These are phyloP conservation scores for Diutina catenulata DNA, from an alignment of 1,139 yeast genomes.

Conservation along the genomic window DNA sequence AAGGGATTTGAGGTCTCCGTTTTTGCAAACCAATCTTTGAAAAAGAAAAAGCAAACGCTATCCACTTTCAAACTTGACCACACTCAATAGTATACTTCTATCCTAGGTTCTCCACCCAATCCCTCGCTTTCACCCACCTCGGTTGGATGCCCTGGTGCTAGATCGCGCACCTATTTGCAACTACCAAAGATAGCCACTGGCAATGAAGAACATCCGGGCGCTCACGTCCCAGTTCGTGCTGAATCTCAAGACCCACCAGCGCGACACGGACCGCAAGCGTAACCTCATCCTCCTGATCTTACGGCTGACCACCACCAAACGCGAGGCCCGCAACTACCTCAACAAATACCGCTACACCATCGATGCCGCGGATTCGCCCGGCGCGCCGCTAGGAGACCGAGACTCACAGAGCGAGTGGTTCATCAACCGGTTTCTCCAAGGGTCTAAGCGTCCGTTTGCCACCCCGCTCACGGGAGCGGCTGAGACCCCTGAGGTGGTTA, in stretches of 20 bases:
- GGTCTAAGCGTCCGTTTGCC: conserved; percentile 18
- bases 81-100: no score
- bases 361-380: conserved; percentile 9
- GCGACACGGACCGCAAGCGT: conserved; percentile 26
- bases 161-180: no score
- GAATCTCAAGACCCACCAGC: conserved; percentile 23
- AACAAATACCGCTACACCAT: conserved; percentile 42
- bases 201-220: conserved; percentile 22
- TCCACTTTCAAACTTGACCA: no score
- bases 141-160: no score
- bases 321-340: conserved; percentile 61
- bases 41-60: no score
- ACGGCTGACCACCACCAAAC: conserved; percentile 63
- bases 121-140: no score
- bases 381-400: conserved; percentile 11
- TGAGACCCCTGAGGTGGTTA: conserved; percentile 14
- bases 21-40: no score
- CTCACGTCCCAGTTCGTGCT: conserved; percentile 26
- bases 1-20: no score
- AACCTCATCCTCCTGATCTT: conserved; percentile 57
- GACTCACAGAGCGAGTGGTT: conserved; percentile 26
- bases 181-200: no score
- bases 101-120: no score
- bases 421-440: conserved; percentile 28
- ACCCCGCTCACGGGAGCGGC: conserved; percentile 22